Conservation (phyloP, 345 rosid species). For the Trapa incisa region DNA sequence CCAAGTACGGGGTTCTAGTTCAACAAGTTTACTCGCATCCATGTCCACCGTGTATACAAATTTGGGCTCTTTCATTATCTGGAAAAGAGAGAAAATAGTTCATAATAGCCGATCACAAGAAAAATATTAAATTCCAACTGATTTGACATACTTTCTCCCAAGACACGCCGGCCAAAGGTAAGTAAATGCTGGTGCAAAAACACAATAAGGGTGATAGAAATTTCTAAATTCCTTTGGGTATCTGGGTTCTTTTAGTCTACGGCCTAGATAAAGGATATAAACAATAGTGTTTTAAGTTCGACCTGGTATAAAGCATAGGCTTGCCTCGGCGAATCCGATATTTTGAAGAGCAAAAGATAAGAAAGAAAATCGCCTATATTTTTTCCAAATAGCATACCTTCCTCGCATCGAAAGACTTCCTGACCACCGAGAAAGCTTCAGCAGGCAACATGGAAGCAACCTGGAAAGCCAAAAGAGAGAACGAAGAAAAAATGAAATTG, state of each 20-base stretch:
- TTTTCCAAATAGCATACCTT: conserved; percentile 30
- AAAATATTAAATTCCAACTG: neutral
- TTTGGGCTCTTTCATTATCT: conserved; percentile 73
- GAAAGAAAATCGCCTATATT: neutral
- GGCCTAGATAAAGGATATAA: too few species aligned
- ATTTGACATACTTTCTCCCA: neutral
- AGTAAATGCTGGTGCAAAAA: neutral
- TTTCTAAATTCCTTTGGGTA: neutral
- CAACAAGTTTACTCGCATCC: conserved; percentile 62
- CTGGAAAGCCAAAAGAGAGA: conserved; percentile 19
- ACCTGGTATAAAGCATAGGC: neutral
- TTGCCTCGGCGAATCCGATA: neutral
- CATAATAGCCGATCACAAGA: neutral
- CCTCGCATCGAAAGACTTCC: conserved; percentile 94
- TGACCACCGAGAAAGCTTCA: conserved; percentile 68
- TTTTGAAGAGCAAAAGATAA: neutral
- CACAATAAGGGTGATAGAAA: neutral
- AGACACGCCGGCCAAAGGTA: neutral
- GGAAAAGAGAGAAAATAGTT: conserved; percentile 9
- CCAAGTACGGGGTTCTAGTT: conserved; percentile 68
- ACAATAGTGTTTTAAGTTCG: neutral
- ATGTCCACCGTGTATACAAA: conserved; percentile 86
- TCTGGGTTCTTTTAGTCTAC: neutral
- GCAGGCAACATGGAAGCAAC: conserved; percentile 80
- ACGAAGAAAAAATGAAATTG: neutral